Base-by-base conservation (phyloP, 1,284 basidiomycete genomes). In the Pterulicium gracile region DNA sequence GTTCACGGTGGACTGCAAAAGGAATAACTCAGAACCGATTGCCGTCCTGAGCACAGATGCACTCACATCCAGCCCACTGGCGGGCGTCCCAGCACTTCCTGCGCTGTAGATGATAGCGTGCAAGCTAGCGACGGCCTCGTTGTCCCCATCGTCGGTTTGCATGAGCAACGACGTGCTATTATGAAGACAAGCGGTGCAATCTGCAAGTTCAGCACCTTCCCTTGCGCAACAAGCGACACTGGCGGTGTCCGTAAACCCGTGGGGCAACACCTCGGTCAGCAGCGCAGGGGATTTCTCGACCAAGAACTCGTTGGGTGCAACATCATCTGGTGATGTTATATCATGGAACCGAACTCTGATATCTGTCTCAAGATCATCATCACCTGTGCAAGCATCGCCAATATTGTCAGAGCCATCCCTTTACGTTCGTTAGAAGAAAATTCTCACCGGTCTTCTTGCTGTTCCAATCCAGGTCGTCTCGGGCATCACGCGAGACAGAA, bases 361-460 rank as follows among this genome's bases (percentile, higher is more conserved):
- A 4, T 62, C 58, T 1, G 79, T 81, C 60, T 89, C 86, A 46
- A 88, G 79, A 51, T 88, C 74, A 58, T 87, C 81, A 55, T 89
- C 86, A 55, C 86, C 87, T 89, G 50, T n/a, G 35, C 27, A 40
- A 14, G n/a, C 45, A 24, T 43, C 42, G 48, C n/a, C 47, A 40
- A 35, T 21, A 21, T 13, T 3, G 45, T 44, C 22, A 40, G 24
- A 42, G 44, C 13, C 24, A 13, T 7, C 7, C 27, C 7, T 32
- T 10, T 32, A 7, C 10, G n/a, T 10, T 32, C 45, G 22, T 40
- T 18, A 47, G 19, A 41, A 44, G 40, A 27, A 17, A 27, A 46
- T 14, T 61, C 68, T 51, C 47, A 81, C 87, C 83, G 53, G 85
- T 81, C 69, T 83, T 88, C 68, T 88, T 88, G 62, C 87, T 89